Evolutionary conservation across 1,284 basidiomycete species (phyloP), one percentile per base, ranked within the genome.

Genomic region (Sporisorium graminicola): DNA sequence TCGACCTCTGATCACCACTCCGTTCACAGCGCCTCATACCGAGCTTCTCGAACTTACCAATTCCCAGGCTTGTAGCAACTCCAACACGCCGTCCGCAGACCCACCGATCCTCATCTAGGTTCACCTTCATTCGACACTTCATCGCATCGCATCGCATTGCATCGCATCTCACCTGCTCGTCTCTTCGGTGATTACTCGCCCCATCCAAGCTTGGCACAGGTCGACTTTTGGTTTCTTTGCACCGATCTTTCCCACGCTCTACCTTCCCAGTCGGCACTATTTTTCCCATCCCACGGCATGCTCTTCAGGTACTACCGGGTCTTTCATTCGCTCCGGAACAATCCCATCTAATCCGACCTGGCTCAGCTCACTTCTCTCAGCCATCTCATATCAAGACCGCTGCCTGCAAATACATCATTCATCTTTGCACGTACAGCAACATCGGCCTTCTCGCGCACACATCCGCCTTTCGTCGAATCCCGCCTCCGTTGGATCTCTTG

Each of bases 61-160:
- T 54, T 40, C 22, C 35, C 20, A 24, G 35, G 24, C 24, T 47
- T 27, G 24, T 13, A 47, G 47, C 47, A 49, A 54, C 37, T 54
- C 52, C 35, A 54, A 42, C 35, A 51, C 35, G 26, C 47, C n/a
- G 42, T 18, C 10, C 20, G 37, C 47, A 16, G 14, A 35, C 27
- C 46, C 46, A 58, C 46, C 56, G 22, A 58, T 24, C 33, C 33
- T 47, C 33, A 5, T 26, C 27, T 16, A 14, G n/a, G 12, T 58
- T 50, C 47, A 58, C 49, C 29, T 58, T 20, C 57, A 40, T n/a
- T 20, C n/a, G 35, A 27, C 22, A 22, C 33, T 47, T 37, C 51
- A 52, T 52, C 47, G 37, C 8, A 22, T 31, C 31, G 33, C 50
- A 59, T 51, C 22, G 33, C 55, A 57, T 33, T 24, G 27, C 49